Conservation (phyloP, 208 protist genomes). For the Sergeia podlipaevii region DNA sequence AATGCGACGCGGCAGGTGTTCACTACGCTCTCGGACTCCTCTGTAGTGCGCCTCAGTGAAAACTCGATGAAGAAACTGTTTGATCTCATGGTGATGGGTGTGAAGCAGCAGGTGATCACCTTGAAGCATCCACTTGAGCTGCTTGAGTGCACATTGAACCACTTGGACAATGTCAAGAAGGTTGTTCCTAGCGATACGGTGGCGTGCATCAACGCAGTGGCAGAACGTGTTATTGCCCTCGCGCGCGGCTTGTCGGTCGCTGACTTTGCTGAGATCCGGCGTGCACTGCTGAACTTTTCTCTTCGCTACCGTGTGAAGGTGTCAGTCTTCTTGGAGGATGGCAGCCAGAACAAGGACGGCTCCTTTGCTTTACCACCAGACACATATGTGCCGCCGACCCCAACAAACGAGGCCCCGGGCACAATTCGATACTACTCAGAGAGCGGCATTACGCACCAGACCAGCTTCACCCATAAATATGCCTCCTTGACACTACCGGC, state of each 20-base stretch:
- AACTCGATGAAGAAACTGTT: constrained; percentile 90
- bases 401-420: constrained; percentile 44
- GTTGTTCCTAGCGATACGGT: constrained; percentile 21
- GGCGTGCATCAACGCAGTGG: constrained; percentile 16
- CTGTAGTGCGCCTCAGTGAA: constrained; percentile 83
- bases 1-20: constrained; percentile 68
- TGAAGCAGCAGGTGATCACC: constrained; percentile 88
- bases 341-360: constrained; percentile 64
- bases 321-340: constrained; percentile 79
- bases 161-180: constrained; percentile 59
- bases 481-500: constrained; percentile 28
- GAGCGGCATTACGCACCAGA: background rate
- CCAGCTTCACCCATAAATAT: constrained; percentile 47
- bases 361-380: constrained; percentile 49
- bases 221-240: constrained; percentile 21
- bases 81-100: constrained; percentile 91
- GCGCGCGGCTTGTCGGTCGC: constrained; percentile 20
- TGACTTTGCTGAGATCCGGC: constrained; percentile 55
- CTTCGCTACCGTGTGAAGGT: constrained; percentile 68
- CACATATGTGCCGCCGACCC: constrained; percentile 36
- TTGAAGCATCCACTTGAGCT: constrained; percentile 81
- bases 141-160: constrained; percentile 83
- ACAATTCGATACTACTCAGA: constrained; percentile 30
- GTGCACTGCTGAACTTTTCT: constrained; percentile 72
- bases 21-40: constrained; percentile 68